Percentiles rank a stretch among this genome's conserved stretches.
Conservation (phyloP, 2,329 filamentous ascomycete genomes). For the Pseudomassariella vexata region DNA sequence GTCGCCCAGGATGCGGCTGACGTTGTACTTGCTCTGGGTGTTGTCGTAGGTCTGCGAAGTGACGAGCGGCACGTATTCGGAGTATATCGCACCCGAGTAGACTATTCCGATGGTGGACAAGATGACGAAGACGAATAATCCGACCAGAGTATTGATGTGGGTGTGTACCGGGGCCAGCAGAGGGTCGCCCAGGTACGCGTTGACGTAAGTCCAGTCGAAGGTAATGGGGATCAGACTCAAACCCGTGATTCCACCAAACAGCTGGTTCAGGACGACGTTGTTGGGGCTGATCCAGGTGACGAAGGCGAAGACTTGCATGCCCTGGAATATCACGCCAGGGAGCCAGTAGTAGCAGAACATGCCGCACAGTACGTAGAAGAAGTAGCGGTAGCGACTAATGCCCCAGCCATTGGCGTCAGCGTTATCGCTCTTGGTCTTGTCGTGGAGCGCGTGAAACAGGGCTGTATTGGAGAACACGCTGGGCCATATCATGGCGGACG, state of each 20-base stretch:
- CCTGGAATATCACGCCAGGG: conserved; percentile 43
- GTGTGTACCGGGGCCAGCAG: conserved; percentile 27
- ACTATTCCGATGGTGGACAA: conserved; percentile 41
- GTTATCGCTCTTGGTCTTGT: conserved; percentile 33
- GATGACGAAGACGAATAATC: conserved; percentile 32
- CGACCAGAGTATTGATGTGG: conserved; percentile 36
- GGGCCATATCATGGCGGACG: conserved; percentile 47
- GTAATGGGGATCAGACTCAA: conserved; percentile 37
- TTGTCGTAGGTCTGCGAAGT: conserved; percentile 52
- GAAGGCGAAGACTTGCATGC: conserved; percentile 40
- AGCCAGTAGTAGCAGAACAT: conserved; percentile 50
- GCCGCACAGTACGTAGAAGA: conserved; percentile 32
- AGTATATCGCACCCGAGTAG: conserved; percentile 37
- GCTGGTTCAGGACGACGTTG: conserved; percentile 39
- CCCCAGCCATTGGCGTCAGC: conserved; percentile 35
- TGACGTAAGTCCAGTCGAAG: conserved; percentile 36
- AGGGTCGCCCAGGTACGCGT: conserved; percentile 27
- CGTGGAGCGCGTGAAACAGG: conserved; percentile 39
- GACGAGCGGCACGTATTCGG: conserved; percentile 50
- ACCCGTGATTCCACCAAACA: conserved; percentile 41
- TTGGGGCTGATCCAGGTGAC: conserved; percentile 42
- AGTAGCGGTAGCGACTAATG: conserved; percentile 40
- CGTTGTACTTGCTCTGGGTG: conserved; percentile 43
- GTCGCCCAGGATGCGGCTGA: conserved; percentile 42
- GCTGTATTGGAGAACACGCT: conserved; percentile 39